phyloP scores from a whole-genome alignment of 108 stramenopile species.

The Cylindrotheca closterium region DNA sequence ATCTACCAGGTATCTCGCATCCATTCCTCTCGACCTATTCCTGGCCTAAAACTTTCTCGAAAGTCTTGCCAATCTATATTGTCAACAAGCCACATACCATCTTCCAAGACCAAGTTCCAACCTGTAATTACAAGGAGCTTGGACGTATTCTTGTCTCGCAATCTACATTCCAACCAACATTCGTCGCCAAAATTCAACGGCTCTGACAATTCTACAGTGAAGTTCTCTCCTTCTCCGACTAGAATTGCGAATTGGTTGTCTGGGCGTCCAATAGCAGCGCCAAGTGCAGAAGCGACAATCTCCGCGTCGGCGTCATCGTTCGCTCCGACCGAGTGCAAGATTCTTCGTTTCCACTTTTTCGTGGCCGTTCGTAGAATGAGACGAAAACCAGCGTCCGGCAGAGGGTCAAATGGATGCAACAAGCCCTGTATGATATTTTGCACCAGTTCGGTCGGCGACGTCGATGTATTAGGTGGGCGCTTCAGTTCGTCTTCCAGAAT shows the following conservation, averaged over 20 bases:
- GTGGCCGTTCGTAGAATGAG: slow-evolving; percentile 24
- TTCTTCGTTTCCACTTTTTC: slow-evolving; percentile 11
- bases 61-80: slow-evolving; percentile 64
- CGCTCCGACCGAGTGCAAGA: slow-evolving; percentile 23
- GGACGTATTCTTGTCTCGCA: slow-evolving; percentile 27
- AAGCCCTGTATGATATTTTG: slow-evolving; percentile 10
- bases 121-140: slow-evolving; percentile 43
- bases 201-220: slow-evolving; percentile 41
- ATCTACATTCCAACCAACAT: slow-evolving; percentile 52
- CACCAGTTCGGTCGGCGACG: slow-evolving; percentile 16
- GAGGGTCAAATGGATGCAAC: slow-evolving; percentile 18
- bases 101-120: slow-evolving; percentile 31
- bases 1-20: slow-evolving; percentile 43
- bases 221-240: slow-evolving; percentile 37
- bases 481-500: slow-evolving; percentile 20
- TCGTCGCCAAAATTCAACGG: slow-evolving; percentile 54
- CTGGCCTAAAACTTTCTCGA: slow-evolving; percentile 50
- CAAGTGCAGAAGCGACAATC: slow-evolving; percentile 26
- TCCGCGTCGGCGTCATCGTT: background rate
- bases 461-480: slow-evolving; percentile 30
- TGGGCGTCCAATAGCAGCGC: slow-evolving; percentile 36
- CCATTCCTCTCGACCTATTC: slow-evolving; percentile 60
- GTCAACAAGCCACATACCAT: slow-evolving; percentile 50
- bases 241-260: slow-evolving; percentile 59
- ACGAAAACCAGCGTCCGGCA: slow-evolving; percentile 33